Base-by-base conservation (phyloP, 192 early-diverging fungal species). In the Coemansia sp. region DNA sequence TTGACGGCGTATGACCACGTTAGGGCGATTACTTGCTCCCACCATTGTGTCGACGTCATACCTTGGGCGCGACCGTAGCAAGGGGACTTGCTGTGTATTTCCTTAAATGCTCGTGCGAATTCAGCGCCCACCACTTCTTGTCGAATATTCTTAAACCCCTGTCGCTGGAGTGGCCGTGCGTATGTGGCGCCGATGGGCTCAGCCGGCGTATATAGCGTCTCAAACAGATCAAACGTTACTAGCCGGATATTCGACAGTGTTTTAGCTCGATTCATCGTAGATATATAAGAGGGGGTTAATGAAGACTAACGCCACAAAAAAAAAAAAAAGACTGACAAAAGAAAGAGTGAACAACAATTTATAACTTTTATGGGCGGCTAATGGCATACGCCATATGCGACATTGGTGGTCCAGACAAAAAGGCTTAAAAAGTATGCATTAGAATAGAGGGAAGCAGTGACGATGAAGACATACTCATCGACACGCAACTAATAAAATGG, bases 201-300 rank as follows among this genome's bases (percentile, higher is more conserved):
- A 27, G 74, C 68, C 27, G 89, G 89, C 46, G 73, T 85, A 65
- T 87, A 90, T 21, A 89, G 67, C 2, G 89, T 90, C 38, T 89
- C 78, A 48, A 82, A 90, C 38, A 87, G 84, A 62, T 90, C 89
- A 59, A 90, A 90, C 19, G 89, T 90, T 25, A 90, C 81, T n/a
- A 90, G 66, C 32, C 75, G 73, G 41, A 85, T 74, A 37, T 84
- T 70, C 1, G 63, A 37, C 10, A 82, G 60, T 11, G 67, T 62
- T 23, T 64, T 68, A 17, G 66, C 48, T 66, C 34, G 36, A 34
- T 5, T 50, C 31, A 62, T 57, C 5, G 42, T 34, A 48, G 42
- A 27, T 8, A 64, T 50, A 41, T 14, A 48, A 64, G n/a, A 19
- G 15, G 15, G 32, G 3, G 57, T 7, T 36, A 36, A 36, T 6